Evolutionary conservation across 2,329 filamentous ascomycete species (phyloP).

Genomic region (Pseudogymnoascus sp.): DNA sequence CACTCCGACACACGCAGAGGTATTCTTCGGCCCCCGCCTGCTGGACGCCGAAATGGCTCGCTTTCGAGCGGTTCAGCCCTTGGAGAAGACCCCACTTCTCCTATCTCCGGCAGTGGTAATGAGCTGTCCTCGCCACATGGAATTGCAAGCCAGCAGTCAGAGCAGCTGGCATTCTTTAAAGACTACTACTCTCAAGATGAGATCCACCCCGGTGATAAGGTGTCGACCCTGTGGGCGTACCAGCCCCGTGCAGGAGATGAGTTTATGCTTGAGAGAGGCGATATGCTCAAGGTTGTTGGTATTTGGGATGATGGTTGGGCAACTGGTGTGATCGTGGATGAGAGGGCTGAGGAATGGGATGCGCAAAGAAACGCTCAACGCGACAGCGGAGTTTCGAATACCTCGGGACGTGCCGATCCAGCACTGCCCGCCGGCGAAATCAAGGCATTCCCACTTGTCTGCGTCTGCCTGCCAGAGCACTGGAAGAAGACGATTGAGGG

Average conservation of each 20-base stretch:
- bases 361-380: slow-evolving; percentile 66
- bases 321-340: slow-evolving; percentile 75
- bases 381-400: slow-evolving; percentile 88
- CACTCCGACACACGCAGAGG: slow-evolving; percentile 53
- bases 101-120: slow-evolving; percentile 54
- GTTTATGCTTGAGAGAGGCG: slow-evolving; percentile 84
- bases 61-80: slow-evolving; percentile 77
- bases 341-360: slow-evolving; percentile 85
- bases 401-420: slow-evolving; percentile 51
- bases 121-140: slow-evolving; percentile 80
- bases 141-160: slow-evolving; percentile 80
- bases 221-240: slow-evolving; percentile 92
- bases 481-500: slow-evolving; percentile 96
- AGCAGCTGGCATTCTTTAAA: slow-evolving; percentile 93
- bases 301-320: slow-evolving; percentile 99
- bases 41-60: slow-evolving; percentile 69
- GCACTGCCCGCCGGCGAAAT: slow-evolving; percentile 74
- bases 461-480: slow-evolving; percentile 88
- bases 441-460: slow-evolving; percentile 95
- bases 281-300: slow-evolving; percentile 96
- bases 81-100: slow-evolving; percentile 65
- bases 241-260: slow-evolving; percentile 89
- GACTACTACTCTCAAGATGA: slow-evolving; percentile 98
- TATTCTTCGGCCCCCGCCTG: slow-evolving; percentile 49
- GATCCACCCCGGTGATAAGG: slow-evolving; percentile 82